Base-by-base conservation (phyloP, 305 asterid species). In the Rubia tinctorum region DNA sequence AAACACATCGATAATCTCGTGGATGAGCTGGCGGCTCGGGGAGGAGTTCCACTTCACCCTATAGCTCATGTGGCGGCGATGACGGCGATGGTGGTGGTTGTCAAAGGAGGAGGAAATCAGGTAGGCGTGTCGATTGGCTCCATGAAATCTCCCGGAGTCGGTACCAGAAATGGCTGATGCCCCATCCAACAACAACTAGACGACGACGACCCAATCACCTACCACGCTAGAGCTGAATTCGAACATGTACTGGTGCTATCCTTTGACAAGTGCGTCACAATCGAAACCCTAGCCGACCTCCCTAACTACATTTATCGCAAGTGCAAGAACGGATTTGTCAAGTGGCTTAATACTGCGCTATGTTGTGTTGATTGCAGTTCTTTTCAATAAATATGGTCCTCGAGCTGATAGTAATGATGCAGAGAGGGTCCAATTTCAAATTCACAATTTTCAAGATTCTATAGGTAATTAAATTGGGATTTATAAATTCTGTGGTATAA, bases 321-420 rank as follows among this genome's bases (percentile, higher is more conserved):
- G 30, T 27, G 30, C 30, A 27, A 27, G 30, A 27, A 27, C 30
- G 30, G 2, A 27, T 27, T 27, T 2, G 30, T 27, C 30, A 27
- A 27, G 30, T 27, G 69, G 70, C 65, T 66, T 81, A 72, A 83
- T 69, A 45, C 42, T 45, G 75, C 77, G 61, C 20, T 80, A 71
- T 49, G 73, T 27, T 27, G 30, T 27, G 30, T 69, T 63, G 64
- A 13, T 45, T 74, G 72, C 94, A 93, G 98, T 94, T 82, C 90
- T 94, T 83, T 90, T 94, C 82, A 94, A 94, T 82, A 58, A 91
- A 22, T 94, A 94, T 72, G 96, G 97, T 63, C 97, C 98, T 77
- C 87, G 98, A 86, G 97, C 97, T 74, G 88, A 56, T 65, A 62
- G 74, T 45, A 91, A 88, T 80, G 97, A 91, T 69, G 70, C 78